Conservation (phyloP, 2,329 filamentous ascomycete genomes). For the Claviceps sp. region DNA sequence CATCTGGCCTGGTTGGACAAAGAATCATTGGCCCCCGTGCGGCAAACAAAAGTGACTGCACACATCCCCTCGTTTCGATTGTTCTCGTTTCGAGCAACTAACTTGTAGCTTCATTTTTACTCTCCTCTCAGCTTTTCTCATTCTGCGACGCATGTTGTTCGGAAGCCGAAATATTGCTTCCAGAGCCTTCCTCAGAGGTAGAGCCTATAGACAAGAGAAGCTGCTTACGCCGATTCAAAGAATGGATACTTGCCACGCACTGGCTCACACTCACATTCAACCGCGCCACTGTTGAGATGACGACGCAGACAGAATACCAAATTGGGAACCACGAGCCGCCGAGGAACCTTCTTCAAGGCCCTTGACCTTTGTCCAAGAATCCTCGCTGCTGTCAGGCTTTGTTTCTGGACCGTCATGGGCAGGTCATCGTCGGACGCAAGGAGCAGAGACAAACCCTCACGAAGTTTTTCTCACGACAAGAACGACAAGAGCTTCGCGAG, state of each 20-base stretch:
- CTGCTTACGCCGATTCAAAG: not conserved
- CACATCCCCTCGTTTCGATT: not conserved
- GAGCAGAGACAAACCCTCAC: conserved; percentile 3
- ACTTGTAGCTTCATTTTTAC: not conserved
- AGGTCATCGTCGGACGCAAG: conserved; percentile 1
- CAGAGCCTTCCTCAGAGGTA: not conserved
- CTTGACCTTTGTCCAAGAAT: not conserved
- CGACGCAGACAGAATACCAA: not conserved
- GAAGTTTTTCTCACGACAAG: conserved; percentile 15
- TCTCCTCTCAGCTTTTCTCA: too few relatives aligned
- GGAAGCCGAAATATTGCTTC: too few relatives aligned
- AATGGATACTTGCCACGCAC: not conserved
- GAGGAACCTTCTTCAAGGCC: not conserved
- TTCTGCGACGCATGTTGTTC: too few relatives aligned
- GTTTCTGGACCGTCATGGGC: not conserved
- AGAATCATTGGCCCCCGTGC: too few relatives aligned
- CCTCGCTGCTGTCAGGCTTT: not conserved
- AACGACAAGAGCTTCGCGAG: not conserved
- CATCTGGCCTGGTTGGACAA: not conserved
- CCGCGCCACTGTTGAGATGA: not conserved
- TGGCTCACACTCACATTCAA: not conserved
- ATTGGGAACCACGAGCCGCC: too few relatives aligned
- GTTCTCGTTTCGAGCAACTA: not conserved
- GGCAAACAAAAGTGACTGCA: not conserved
- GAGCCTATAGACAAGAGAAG: not conserved